These are phyloP conservation scores for Litchi chinensis DNA, from an alignment of 345 rosid species.

Conservation along the genomic window DNA sequence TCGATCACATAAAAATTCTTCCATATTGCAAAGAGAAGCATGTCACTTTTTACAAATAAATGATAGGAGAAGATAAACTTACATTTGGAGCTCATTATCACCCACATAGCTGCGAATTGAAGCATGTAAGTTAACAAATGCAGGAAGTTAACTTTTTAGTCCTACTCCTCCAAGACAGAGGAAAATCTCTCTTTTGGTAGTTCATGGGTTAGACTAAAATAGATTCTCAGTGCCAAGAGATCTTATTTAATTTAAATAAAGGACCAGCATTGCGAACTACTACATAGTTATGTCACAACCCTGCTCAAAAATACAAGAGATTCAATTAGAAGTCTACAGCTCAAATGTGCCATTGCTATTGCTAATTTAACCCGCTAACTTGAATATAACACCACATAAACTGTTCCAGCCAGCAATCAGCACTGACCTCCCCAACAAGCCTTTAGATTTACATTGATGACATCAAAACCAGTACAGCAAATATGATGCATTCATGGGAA, in stretches of 20 bases:
- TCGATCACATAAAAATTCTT: constrained; percentile 14
- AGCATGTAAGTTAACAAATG: not conserved
- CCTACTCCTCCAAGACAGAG: not conserved
- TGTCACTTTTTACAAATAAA: not conserved
- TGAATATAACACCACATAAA: not conserved
- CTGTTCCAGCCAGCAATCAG: constrained; percentile 1
- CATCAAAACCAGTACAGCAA: not conserved
- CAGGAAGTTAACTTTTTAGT: not conserved
- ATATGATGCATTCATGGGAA: not conserved
- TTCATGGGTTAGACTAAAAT: not conserved
- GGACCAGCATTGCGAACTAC: not conserved
- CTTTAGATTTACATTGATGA: not conserved
- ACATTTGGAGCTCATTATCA: not conserved
- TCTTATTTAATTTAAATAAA: not conserved
- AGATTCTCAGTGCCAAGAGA: not conserved
- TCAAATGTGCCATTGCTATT: not conserved
- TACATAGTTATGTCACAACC: not conserved
- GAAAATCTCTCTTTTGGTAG: not conserved
- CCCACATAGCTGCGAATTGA: not conserved
- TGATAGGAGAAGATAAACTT: not conserved
- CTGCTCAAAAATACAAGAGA: not conserved
- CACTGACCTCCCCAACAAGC: not conserved
- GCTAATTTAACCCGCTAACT: not conserved
- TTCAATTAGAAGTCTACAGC: not conserved
- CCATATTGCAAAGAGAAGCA: constrained; percentile 1